A percentile compares a stretch with the other conserved stretches of the same genome.
Evolutionary conservation across 176 grass and related monocot genomes (phyloP).

Genomic region (Musa itinerans): DNA sequence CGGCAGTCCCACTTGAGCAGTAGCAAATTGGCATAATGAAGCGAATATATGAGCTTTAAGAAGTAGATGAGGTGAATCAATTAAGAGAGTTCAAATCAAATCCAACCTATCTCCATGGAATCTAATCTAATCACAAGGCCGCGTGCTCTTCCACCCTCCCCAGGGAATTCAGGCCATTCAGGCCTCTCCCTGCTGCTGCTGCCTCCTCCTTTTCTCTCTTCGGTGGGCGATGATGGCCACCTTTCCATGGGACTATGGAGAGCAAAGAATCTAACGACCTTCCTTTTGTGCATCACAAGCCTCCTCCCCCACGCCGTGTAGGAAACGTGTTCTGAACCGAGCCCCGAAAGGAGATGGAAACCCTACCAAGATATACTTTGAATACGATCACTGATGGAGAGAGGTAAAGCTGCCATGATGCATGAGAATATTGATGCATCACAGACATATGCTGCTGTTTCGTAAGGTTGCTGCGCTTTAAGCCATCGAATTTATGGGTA

Average conservation of each 20-base stretch:
- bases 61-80: too few species aligned
- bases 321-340: neutral
- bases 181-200: neutral
- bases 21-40: too few species aligned
- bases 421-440: conserved; percentile 4
- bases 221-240: neutral
- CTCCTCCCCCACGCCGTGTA: neutral
- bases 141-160: too few species aligned
- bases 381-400: neutral
- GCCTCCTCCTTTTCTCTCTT: neutral
- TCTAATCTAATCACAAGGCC: too few species aligned
- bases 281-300: conserved; percentile 1
- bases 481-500: neutral
- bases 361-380: conserved; percentile 3
- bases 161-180: too few species aligned
- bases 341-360: neutral
- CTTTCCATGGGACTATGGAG: neutral
- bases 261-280: neutral
- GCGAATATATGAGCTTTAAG: too few species aligned
- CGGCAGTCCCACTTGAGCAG: too few species aligned
- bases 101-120: too few species aligned
- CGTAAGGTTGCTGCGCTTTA: neutral
- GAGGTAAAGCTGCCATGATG: neutral
- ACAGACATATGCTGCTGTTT: conserved; percentile 8
- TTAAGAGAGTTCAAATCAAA: too few species aligned